Percentiles rank a stretch among this genome's conserved stretches.
Evolutionary conservation across 2,329 filamentous ascomycete genomes (phyloP).

Genomic region (Xylariales sp.): DNA sequence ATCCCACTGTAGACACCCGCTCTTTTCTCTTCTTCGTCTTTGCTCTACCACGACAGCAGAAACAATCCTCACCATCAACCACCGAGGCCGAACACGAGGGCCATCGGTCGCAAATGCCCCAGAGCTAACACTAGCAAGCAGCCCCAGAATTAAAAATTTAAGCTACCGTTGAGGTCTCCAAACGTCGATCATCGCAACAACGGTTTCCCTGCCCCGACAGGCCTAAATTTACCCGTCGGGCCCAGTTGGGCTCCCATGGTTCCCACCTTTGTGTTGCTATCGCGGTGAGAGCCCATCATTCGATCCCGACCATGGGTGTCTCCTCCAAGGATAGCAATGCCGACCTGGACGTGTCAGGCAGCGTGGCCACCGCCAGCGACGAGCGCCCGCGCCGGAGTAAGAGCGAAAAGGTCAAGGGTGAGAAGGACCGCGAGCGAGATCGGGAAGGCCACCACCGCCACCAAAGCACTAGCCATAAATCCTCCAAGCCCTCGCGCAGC

Average conservation of each 20-base stretch:
- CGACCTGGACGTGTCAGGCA: slow-evolving; percentile 6
- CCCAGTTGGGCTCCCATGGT: slow-evolving; percentile 23
- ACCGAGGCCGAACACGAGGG: too few relatives aligned
- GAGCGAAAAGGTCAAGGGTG: slow-evolving; percentile 7
- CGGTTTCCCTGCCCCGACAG: slow-evolving; percentile 5
- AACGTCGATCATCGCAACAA: too few relatives aligned
- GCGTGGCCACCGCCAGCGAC: slow-evolving; percentile 11
- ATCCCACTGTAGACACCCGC: too few relatives aligned
- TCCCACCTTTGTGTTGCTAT: neutral
- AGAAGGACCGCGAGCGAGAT: slow-evolving; percentile 9
- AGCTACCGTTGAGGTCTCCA: too few relatives aligned
- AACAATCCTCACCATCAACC: neutral
- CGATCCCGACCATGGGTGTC: slow-evolving; percentile 8
- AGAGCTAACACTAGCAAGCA: too few relatives aligned
- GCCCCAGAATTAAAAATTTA: too few relatives aligned
- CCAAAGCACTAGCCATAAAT: slow-evolving; percentile 16
- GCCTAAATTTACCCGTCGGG: slow-evolving; percentile 15
- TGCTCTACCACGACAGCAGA: neutral
- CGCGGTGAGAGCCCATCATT: neutral
- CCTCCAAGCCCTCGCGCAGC: slow-evolving; percentile 19
- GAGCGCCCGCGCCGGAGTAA: slow-evolving; percentile 9
- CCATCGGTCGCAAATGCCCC: too few relatives aligned
- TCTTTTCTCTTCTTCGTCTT: too few relatives aligned
- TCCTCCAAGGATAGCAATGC: slow-evolving; percentile 5
- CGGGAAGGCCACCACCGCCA: slow-evolving; percentile 17